Evolutionary conservation across 441 rosid genomes (phyloP), one percentile per base, ranked within the genome.

Genomic region (Eutrema salsugineum): DNA sequence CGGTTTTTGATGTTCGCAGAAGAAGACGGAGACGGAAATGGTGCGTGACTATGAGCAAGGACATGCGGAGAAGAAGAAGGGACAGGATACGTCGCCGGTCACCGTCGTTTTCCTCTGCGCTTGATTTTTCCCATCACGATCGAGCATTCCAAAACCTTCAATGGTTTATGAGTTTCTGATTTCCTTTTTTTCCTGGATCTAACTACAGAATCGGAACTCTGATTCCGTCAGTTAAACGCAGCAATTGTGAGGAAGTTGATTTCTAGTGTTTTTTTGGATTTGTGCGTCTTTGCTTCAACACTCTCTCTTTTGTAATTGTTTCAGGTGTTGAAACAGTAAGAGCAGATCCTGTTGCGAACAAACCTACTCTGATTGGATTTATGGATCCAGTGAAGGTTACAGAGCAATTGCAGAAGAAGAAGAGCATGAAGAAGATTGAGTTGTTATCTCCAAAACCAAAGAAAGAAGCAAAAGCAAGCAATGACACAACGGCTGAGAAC

Each of bases 381-480:
- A 82, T 86, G 67, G 89, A 91, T 46, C 93, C 97, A 17, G 53
- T 70, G 46, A 73, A 85, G 80, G 70, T 82, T 54, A 68, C 77
- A 6, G 89, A 86, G 30, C 68, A 53, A 24, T 58, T 91, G 54
- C 83, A 81, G 61, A 62, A 32, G 22, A n/a, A n/a, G n/a, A 83
- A 77, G 73, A 79, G 79, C 28, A 86, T 73, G 74, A 91, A 89
- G 85, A 84, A 82, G 39, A 79, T 88, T 4, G 90, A 89, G 42
- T 79, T 91, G 5, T 11, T 91, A 44, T 89, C 91, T 68, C 96
- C 97, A 4, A 91, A 83, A 44, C 83, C 88, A 28, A 88, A 82
- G 78, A 88, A 88, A 65, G 90, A 77, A 6, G 55, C 82, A 5
- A 78, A 79, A 33, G 30, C 38, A 3, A 79, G 63, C 1, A 55